These are phyloP conservation scores for Hyphopichia khmerensis DNA, from an alignment of 1,139 yeast genomes.

Conservation along the genomic window DNA sequence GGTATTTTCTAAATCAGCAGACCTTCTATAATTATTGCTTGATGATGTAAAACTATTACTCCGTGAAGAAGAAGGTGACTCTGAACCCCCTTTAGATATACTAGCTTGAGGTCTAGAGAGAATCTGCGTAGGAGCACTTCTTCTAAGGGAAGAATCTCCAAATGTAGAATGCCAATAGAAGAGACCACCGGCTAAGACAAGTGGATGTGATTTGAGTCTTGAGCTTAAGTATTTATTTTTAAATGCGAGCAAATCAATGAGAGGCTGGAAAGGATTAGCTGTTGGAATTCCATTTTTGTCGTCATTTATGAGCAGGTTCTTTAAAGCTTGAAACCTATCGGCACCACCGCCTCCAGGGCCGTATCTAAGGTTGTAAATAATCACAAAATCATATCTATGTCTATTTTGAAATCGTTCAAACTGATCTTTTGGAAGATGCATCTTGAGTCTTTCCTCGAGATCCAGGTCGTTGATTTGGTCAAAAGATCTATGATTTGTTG, in stretches of 20 bases:
- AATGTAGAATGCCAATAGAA: constrained; percentile 32
- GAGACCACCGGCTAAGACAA: constrained; percentile 44
- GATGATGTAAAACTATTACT: constrained; percentile 9
- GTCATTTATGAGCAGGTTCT: constrained; percentile 17
- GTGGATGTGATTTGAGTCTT: constrained; percentile 31
- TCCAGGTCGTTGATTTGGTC: constrained; percentile 53
- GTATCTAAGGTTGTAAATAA: constrained; percentile 54
- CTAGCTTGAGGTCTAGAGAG: constrained; percentile 24
- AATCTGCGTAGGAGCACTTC: constrained; percentile 12
- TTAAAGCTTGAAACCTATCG: constrained; percentile 28
- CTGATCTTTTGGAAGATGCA: constrained; percentile 55
- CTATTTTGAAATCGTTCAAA: constrained; percentile 51
- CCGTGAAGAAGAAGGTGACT: constrained; percentile 10
- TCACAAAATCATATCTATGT: constrained; percentile 56
- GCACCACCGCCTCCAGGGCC: constrained; percentile 22
- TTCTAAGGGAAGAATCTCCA: constrained; percentile 31
- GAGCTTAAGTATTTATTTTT: constrained; percentile 38
- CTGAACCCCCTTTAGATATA: constrained; percentile 15
- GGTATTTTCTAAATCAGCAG: not conserved
- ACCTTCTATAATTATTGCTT: constrained; percentile 5
- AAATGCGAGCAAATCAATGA: constrained; percentile 53
- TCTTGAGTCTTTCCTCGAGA: constrained; percentile 55
- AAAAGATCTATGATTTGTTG: constrained; percentile 25
- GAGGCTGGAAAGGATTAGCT: constrained; percentile 44
- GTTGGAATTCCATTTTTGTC: constrained; percentile 27